Base-by-base conservation (phyloP, 192 early-diverging fungal species). In the Entomortierella chlamydospora region DNA sequence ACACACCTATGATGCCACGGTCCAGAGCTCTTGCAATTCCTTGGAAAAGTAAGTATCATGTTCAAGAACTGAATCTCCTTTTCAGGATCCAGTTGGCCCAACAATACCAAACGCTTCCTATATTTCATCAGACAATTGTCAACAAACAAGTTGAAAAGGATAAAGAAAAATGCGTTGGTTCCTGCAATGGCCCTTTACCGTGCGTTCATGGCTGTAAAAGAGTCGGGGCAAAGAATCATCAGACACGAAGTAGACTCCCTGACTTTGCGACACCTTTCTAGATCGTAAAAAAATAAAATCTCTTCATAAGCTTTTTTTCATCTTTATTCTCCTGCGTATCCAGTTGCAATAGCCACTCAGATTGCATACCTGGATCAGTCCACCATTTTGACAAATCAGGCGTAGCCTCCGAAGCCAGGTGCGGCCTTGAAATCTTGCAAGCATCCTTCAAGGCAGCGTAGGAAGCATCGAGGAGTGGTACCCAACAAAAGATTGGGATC, bases 1-100 rank as follows among this genome's bases (percentile, higher is more conserved):
- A 37, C 28, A 37, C 76, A 83, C 73, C 85, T 54, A 47, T 88
- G 87, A 70, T 85, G 62, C 87, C 87, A 88, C 18, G 85, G 81
- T 39, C 73, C 70, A 0, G 83, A 77, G 58, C 82, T 81, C 61
- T 86, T 88, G 22, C 85, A 78, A 26, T 88, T 84, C 60, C 77
- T 70, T 17, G 87, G 82, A 22, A 86, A 72, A 20, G 87, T 88
- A 15, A 88, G 78, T 6, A 84, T 72, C 26, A 83, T 65, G n/a
- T 86, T 64, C n/a, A 86, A 34, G 17, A 85, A 64, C n/a, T 59
- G 50, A 10, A 88, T 45, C 69, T 88, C 87, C 0, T 61, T 31
- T 2, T 57, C 13, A 41, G 81, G 57, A 28, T 83, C 62, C n/a
- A 85, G 22, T 1, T 54, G 5, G 1, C 78, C 64, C 23, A 51